Percentiles rank a stretch among this genome's conserved stretches.
Evolutionary conservation across 192 early-diverging fungal species (phyloP).

Genomic region (Rhizophlyctis rosea): DNA sequence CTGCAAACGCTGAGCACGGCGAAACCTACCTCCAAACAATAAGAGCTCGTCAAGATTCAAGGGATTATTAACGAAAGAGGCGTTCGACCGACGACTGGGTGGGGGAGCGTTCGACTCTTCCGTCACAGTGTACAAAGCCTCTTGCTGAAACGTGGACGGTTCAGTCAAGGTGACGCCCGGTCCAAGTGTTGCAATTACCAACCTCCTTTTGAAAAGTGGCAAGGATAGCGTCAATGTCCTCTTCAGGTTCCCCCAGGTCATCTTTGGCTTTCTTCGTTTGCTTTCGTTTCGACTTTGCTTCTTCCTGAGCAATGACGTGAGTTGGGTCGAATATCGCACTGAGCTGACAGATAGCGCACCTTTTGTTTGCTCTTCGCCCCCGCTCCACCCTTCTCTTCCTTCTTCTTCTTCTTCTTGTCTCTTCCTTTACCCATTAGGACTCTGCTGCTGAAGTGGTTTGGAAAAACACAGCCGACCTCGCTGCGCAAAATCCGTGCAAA

Average conservation of each 20-base stretch:
- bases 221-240: conserved; percentile 68
- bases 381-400: conserved; percentile 36
- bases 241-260: conserved; percentile 52
- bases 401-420: conserved; percentile 52
- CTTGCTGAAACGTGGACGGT: conserved; percentile 29
- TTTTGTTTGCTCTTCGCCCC: conserved; percentile 28
- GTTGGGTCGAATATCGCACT: not conserved
- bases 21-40: conserved; percentile 51
- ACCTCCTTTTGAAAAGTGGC: conserved; percentile 55
- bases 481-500: too few species aligned
- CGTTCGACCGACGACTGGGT: conserved; percentile 56
- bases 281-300: conserved; percentile 19
- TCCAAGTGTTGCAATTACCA: conserved; percentile 2
- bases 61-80: conserved; percentile 58
- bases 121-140: conserved; percentile 48
- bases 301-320: not conserved
- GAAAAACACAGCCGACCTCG: too few species aligned
- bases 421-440: conserved; percentile 16
- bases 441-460: too few species aligned
- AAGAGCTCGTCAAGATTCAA: conserved; percentile 54
- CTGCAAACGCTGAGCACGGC: too few species aligned
- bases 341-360: conserved; percentile 8
- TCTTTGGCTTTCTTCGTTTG: conserved; percentile 43
- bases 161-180: not conserved
- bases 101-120: conserved; percentile 43